Evolutionary conservation across 2,329 filamentous ascomycete species (phyloP).

Genomic region (Fusarium sp.): DNA sequence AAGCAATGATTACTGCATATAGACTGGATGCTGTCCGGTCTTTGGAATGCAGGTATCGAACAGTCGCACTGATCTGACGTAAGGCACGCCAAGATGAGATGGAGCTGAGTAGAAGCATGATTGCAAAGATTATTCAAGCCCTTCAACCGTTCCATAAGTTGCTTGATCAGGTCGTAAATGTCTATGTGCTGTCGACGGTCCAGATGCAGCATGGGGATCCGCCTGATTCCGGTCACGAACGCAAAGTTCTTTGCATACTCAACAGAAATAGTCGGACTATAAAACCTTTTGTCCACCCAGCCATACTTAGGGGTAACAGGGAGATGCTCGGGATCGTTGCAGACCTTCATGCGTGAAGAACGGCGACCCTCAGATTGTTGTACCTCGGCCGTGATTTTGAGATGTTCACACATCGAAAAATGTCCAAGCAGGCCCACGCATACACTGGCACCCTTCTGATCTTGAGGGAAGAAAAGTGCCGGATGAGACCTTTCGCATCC

Average conservation of each 20-base stretch:
- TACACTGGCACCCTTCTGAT: too few species aligned
- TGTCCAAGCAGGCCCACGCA: conserved; percentile 1
- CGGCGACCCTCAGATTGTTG: too few species aligned
- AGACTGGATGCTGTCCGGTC: accelerated
- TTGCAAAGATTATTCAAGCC: neutral
- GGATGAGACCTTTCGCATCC: neutral
- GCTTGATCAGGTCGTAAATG: too few species aligned
- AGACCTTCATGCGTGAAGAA: too few species aligned
- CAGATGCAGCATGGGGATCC: too few species aligned
- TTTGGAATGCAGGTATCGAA: neutral
- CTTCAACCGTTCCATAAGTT: too few species aligned
- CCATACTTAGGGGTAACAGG: too few species aligned
- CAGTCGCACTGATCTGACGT: conserved; percentile 2
- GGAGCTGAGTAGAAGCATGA: neutral
- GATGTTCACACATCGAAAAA: neutral
- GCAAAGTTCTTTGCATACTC: too few species aligned
- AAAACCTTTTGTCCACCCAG: too few species aligned
- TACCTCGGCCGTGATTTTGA: neutral
- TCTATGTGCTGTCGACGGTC: too few species aligned
- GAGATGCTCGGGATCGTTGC: neutral
- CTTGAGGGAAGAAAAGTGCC: conserved; percentile 1
- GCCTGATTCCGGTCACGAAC: too few species aligned
- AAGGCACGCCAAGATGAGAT: neutral
- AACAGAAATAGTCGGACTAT: too few species aligned
- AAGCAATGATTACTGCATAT: neutral